Conservation (phyloP, 139 green algal species). For the Asterochloris erici region DNA sequence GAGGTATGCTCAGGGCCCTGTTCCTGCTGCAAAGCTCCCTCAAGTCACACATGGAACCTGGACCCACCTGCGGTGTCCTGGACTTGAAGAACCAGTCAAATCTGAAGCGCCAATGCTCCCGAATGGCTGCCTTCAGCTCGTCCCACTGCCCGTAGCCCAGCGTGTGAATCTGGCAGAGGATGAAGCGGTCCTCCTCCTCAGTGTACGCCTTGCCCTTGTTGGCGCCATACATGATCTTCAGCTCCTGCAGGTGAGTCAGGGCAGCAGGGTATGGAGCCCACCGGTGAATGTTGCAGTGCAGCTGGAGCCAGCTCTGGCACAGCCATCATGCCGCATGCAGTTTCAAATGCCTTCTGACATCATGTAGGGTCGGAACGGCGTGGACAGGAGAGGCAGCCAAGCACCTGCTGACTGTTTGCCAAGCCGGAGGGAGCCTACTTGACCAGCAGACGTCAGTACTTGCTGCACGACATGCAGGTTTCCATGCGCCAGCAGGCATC, state of each 20-base stretch:
- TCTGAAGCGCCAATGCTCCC: constrained; percentile 89
- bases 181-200: constrained; percentile 99
- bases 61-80: constrained; percentile 68
- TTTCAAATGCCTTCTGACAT: no score
- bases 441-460: no score
- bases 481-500: no score
- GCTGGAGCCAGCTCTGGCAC: no score
- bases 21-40: no score
- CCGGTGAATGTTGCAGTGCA: background rate
- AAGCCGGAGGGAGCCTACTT: no score
- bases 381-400: background rate
- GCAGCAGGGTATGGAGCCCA: background rate
- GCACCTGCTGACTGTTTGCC: no score
- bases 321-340: no score
- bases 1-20: no score
- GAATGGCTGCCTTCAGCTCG: constrained; percentile 95
- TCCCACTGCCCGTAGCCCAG: constrained; percentile 98
- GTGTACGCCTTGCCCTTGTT: constrained; percentile 98
- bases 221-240: constrained; percentile 85
- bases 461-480: background rate
- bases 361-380: background rate
- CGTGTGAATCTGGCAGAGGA: constrained; percentile 95
- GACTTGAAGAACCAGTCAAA: constrained; percentile 99
- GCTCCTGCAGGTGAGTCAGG: constrained; percentile 21
- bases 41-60: background rate